These are phyloP conservation scores for Priceomyces fermenticarens DNA, from an alignment of 805 yeast species.

Conservation along the genomic window DNA sequence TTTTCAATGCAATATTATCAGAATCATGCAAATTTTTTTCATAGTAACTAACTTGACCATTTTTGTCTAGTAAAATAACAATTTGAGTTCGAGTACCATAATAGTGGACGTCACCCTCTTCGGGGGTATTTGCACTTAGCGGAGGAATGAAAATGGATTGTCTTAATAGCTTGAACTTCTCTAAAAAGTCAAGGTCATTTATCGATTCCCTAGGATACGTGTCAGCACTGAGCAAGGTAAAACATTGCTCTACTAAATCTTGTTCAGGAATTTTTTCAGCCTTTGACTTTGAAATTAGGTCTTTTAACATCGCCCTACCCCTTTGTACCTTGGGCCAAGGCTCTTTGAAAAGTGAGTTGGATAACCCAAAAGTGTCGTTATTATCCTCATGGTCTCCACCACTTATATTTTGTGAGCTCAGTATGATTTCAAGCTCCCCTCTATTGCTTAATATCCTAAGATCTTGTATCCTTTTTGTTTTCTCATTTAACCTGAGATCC, in stretches of 20 bases:
- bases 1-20: constrained; percentile 21
- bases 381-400: constrained; percentile 13
- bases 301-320: constrained; percentile 40
- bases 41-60: constrained; percentile 51
- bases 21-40: constrained; percentile 60
- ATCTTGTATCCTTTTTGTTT: constrained; percentile 24
- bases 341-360: constrained; percentile 61
- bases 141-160: constrained; percentile 75
- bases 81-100: constrained; percentile 93
- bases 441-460: constrained; percentile 51
- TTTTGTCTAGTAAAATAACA: constrained; percentile 55
- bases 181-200: constrained; percentile 11
- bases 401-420: constrained; percentile 11
- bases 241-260: constrained; percentile 47
- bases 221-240: constrained; percentile 49
- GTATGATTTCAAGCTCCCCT: constrained; percentile 38
- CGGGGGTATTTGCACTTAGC: constrained; percentile 42
- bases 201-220: constrained; percentile 27
- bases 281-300: constrained; percentile 17
- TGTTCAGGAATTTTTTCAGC: constrained; percentile 25
- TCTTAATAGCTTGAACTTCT: constrained; percentile 41
- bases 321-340: constrained; percentile 73
- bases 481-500: constrained; percentile 24
- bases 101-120: constrained; percentile 17
- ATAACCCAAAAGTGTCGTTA: constrained; percentile 51